Evolutionary conservation across 768 basidiomycete species (phyloP).

Genomic region (Auriscalpium orientale): DNA sequence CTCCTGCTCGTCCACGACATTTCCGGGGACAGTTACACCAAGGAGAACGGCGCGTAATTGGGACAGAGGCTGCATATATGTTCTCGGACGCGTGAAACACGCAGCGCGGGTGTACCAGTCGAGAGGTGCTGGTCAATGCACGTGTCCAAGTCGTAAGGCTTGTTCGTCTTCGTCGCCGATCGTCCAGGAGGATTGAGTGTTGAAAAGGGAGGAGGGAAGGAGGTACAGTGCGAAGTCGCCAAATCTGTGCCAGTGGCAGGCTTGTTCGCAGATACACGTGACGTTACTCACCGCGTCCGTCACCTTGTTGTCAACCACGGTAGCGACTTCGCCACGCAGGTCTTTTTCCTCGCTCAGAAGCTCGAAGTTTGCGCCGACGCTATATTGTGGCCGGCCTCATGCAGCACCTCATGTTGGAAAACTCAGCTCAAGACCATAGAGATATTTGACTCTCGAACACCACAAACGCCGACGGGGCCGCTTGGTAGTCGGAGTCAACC

Average conservation of each 20-base stretch:
- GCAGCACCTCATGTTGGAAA: slow-evolving; percentile 51
- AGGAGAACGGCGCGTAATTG: slow-evolving; percentile 48
- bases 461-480: slow-evolving; percentile 62
- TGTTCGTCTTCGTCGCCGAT: too few species aligned
- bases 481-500: too few species aligned
- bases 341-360: slow-evolving; percentile 70
- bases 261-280: too few species aligned
- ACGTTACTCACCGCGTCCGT: slow-evolving; percentile 19
- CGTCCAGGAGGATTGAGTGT: too few species aligned
- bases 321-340: slow-evolving; percentile 73
- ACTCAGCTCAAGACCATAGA: slow-evolving; percentile 53
- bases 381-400: slow-evolving; percentile 67
- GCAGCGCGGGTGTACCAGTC: not conserved
- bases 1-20: slow-evolving; percentile 56
- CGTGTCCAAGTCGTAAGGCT: too few species aligned
- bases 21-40: slow-evolving; percentile 36
- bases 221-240: too few species aligned
- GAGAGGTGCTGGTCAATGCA: too few species aligned
- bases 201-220: too few species aligned
- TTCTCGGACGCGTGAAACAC: not conserved
- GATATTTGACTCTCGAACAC: slow-evolving; percentile 58
- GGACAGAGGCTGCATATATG: slow-evolving; percentile 51
- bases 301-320: slow-evolving; percentile 69
- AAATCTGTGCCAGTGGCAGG: too few species aligned
- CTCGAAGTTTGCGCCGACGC: slow-evolving; percentile 78